phyloP scores from a whole-genome alignment of 768 basidiomycete genomes.

The Aureoboletus auriporus region DNA sequence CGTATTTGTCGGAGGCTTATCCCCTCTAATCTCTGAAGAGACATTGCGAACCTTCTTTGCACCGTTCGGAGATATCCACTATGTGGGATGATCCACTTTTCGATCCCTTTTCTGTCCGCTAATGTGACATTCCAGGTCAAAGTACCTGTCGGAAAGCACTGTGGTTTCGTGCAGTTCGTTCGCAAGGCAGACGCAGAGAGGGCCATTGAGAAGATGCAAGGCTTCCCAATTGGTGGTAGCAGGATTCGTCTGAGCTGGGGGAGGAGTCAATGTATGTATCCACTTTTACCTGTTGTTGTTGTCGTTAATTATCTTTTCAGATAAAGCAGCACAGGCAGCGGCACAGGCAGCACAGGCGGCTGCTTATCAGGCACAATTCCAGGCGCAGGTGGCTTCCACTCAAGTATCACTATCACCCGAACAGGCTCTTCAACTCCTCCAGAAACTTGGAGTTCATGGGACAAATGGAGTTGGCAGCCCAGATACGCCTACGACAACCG shows the following conservation, averaged over 20 bases:
- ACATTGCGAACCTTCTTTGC: conserved; percentile 87
- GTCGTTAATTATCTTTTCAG: conserved; percentile 34
- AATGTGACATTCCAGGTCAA: conserved; percentile 59
- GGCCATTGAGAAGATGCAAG: conserved; percentile 96
- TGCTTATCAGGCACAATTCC: conserved; percentile 50
- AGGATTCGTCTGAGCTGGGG: conserved; percentile 92
- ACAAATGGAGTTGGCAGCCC: conserved; percentile 25
- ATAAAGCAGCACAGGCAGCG: conserved; percentile 89
- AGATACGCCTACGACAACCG: conserved; percentile 8
- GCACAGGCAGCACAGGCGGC: conserved; percentile 79
- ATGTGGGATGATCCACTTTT: conserved; percentile 46
- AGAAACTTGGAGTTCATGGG: conserved; percentile 47
- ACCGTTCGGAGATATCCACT: conserved; percentile 92
- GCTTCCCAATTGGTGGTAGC: conserved; percentile 90
- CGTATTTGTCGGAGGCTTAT: conserved; percentile 89
- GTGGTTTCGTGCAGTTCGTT: conserved; percentile 95
- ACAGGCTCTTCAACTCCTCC: conserved; percentile 58
- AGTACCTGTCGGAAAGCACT: conserved; percentile 94
- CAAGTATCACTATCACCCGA: conserved; percentile 46
- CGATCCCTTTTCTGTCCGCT: conserved; percentile 1
- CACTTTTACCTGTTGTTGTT: not conserved
- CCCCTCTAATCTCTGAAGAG: conserved; percentile 86
- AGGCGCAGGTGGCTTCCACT: conserved; percentile 27
- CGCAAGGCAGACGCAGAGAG: conserved; percentile 87
- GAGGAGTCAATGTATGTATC: conserved; percentile 71